Evolutionary conservation across 1,284 basidiomycete genomes (phyloP).

Genomic region (Apiotrichum gamsii): DNA sequence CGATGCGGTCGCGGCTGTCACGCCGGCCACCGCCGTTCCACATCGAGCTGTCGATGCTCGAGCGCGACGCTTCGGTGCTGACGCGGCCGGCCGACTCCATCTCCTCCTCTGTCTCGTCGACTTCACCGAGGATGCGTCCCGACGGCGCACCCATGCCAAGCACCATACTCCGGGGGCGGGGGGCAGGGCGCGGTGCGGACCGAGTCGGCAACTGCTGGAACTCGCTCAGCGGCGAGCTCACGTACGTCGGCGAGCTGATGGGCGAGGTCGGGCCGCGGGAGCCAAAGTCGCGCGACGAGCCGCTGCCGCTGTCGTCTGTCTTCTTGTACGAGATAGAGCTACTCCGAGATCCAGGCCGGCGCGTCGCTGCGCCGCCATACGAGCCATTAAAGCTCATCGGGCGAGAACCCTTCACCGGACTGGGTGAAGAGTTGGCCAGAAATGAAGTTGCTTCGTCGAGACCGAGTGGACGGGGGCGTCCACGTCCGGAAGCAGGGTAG

Average conservation of each 20-base stretch:
- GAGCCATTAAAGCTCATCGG: conserved; percentile 3
- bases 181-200: conserved; percentile 24
- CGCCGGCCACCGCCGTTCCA: neutral
- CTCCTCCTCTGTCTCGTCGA: conserved; percentile 36
- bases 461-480: conserved; percentile 31
- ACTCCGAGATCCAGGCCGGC: conserved; percentile 11
- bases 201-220: conserved; percentile 7
- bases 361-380: neutral
- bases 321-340: conserved; percentile 43
- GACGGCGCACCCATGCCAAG: conserved; percentile 19
- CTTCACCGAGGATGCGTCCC: conserved; percentile 34
- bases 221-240: conserved; percentile 17
- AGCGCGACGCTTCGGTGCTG: conserved; percentile 19
- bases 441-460: conserved; percentile 5
- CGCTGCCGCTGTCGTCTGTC: conserved; percentile 21
- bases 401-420: conserved; percentile 9
- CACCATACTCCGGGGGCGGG: conserved; percentile 30
- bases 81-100: conserved; percentile 4
- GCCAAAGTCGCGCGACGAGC: conserved; percentile 17
- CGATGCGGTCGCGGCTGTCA: conserved; percentile 24
- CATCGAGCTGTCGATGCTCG: conserved; percentile 11
- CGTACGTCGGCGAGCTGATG: conserved; percentile 5
- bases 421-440: conserved; percentile 1
- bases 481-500: conserved; percentile 30
- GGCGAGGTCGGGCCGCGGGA: conserved; percentile 16